Evolutionary conservation across 257 asterid species (phyloP).

Genomic region (Parsonsia alboflavescens): DNA sequence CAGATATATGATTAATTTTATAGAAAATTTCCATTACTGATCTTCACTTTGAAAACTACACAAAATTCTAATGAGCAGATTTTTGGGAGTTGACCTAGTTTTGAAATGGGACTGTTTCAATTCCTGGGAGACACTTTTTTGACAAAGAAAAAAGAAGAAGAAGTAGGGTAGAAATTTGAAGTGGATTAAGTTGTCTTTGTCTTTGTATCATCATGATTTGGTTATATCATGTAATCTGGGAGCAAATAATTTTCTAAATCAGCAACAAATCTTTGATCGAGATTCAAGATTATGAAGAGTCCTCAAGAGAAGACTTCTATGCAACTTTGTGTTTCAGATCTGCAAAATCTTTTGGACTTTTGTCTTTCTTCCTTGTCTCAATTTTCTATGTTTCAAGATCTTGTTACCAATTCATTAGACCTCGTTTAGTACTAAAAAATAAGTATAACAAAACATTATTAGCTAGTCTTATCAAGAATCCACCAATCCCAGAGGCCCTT

Average conservation of each 20-base stretch:
- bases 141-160: background rate
- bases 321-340: conserved; percentile 10
- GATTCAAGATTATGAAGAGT: background rate
- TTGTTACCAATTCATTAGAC: background rate
- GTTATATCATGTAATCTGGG: conserved; percentile 8
- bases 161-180: background rate
- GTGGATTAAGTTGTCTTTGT: background rate
- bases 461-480: conserved; percentile 14
- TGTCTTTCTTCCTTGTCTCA: conserved; percentile 6
- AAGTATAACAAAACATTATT: background rate
- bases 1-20: too few relatives aligned
- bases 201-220: background rate
- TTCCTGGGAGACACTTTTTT: background rate
- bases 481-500: conserved; percentile 2
- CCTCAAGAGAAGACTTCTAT: conserved; percentile 9
- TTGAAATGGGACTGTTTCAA: too few relatives aligned
- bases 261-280: conserved; percentile 1
- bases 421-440: background rate
- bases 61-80: too few relatives aligned
- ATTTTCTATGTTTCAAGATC: conserved; percentile 1
- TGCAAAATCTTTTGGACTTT: conserved; percentile 11
- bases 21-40: too few relatives aligned
- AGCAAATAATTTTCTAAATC: background rate
- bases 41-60: too few relatives aligned
- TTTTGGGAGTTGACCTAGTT: too few relatives aligned